These are phyloP conservation scores for Arabidopsis hybrid DNA, from an alignment of 441 rosid species.

Conservation along the genomic window DNA sequence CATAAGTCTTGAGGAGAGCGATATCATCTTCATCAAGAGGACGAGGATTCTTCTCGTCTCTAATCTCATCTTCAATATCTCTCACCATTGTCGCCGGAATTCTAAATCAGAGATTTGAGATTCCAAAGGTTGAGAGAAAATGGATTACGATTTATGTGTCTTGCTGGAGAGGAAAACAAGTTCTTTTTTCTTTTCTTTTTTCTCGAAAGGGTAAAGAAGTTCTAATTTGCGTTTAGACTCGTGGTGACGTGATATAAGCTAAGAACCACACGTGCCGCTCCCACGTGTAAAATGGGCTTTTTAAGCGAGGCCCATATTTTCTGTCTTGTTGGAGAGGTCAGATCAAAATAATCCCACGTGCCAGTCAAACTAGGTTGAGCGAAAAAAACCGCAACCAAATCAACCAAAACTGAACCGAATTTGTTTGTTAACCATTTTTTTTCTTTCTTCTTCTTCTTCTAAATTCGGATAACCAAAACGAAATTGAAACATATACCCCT, in stretches of 20 bases:
- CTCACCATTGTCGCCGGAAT: slow-evolving; percentile 51
- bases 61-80: slow-evolving; percentile 61
- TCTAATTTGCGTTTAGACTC: neutral
- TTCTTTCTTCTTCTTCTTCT: too few species aligned
- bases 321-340: slow-evolving; percentile 27
- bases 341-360: neutral
- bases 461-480: neutral
- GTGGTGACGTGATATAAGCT: neutral
- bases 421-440: neutral
- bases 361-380: too few species aligned
- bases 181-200: too few species aligned
- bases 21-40: slow-evolving; percentile 97
- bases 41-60: slow-evolving; percentile 92
- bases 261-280: slow-evolving; percentile 7
- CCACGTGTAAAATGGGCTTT: slow-evolving; percentile 20
- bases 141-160: slow-evolving; percentile 5
- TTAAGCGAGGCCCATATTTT: neutral
- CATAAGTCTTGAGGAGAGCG: slow-evolving; percentile 95
- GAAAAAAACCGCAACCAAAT: neutral
- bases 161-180: slow-evolving; percentile 41
- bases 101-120: slow-evolving; percentile 24
- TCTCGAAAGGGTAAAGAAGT: neutral
- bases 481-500: neutral
- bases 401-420: neutral
- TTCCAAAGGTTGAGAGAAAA: neutral